Conservation (phyloP, 805 yeast genomes). For the Kockiozyma suomiensis region DNA sequence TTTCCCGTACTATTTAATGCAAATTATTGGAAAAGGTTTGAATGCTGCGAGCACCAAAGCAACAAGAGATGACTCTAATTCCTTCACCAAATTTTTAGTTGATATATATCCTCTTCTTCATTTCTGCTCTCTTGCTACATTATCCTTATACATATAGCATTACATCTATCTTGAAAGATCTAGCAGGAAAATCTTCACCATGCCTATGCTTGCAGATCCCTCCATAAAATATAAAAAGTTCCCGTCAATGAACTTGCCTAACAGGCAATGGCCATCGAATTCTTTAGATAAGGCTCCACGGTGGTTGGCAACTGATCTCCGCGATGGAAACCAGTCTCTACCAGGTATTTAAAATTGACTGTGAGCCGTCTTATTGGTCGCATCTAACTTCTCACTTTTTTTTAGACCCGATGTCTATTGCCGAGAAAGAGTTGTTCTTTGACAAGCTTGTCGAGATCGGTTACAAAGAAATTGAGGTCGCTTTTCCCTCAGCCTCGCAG, state of each 20-base stretch:
- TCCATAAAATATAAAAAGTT: conserved; percentile 63
- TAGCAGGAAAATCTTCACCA: conserved; percentile 2
- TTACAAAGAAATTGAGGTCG: conserved; percentile 80
- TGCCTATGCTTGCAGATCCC: conserved; percentile 55
- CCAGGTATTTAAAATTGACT: conserved; percentile 51
- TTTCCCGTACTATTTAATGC: not conserved
- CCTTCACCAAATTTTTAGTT: not conserved
- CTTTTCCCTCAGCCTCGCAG: conserved; percentile 80
- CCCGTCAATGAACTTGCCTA: conserved; percentile 55
- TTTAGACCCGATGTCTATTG: conserved; percentile 71
- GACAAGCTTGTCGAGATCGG: conserved; percentile 70
- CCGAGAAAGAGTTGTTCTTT: conserved; percentile 73
- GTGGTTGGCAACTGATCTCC: conserved; percentile 80
- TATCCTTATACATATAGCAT: no score
- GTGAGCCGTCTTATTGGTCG: not conserved
- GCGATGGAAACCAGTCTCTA: conserved; percentile 83
- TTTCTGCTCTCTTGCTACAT: no score
- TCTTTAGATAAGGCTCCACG: conserved; percentile 66
- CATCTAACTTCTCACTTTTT: not conserved
- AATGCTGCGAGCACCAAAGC: not conserved
- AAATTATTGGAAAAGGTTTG: not conserved
- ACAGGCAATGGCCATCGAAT: conserved; percentile 71
- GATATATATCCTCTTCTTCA: not conserved
- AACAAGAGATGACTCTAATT: not conserved
- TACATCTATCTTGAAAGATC: no score